Evolutionary conservation across 305 asterid species (phyloP).

Genomic region (Fraxinus velutina): DNA sequence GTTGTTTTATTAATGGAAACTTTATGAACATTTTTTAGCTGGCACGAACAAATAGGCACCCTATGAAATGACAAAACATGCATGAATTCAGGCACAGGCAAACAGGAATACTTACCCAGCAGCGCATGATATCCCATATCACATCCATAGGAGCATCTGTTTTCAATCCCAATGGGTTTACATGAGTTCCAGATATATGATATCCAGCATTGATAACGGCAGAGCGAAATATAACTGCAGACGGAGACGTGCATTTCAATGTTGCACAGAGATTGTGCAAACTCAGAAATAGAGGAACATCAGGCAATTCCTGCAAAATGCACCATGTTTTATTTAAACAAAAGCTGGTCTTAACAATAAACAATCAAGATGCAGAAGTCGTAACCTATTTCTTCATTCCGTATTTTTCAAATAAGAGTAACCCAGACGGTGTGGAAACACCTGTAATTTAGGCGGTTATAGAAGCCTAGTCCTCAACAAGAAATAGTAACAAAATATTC

Average conservation of each 20-base stretch:
- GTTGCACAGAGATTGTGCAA: conserved; percentile 92
- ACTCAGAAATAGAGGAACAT: conserved; percentile 85
- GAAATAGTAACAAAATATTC: neutral
- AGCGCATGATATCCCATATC: conserved; percentile 98
- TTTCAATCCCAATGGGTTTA: conserved; percentile 77
- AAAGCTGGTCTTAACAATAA: neutral
- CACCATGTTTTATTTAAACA: conserved; percentile 3
- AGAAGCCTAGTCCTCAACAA: neutral
- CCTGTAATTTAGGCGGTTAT: neutral
- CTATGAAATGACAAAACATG: neutral
- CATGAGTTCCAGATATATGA: conserved; percentile 93
- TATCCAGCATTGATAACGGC: conserved; percentile 97
- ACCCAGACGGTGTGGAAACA: neutral
- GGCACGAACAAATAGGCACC: neutral
- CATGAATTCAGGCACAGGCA: neutral
- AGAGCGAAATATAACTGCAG: conserved; percentile 84
- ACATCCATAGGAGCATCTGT: conserved; percentile 97
- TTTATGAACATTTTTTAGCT: neutral
- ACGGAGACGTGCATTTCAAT: conserved; percentile 89
- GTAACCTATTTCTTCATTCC: neutral
- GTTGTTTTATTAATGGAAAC: neutral
- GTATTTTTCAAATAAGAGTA: neutral
- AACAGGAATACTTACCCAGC: conserved; percentile 60
- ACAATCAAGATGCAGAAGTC: neutral
- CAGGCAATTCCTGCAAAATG: conserved; percentile 72